Conservation (phyloP, 2,329 filamentous ascomycete species). For the Cephalotrichum gorgonifer region DNA sequence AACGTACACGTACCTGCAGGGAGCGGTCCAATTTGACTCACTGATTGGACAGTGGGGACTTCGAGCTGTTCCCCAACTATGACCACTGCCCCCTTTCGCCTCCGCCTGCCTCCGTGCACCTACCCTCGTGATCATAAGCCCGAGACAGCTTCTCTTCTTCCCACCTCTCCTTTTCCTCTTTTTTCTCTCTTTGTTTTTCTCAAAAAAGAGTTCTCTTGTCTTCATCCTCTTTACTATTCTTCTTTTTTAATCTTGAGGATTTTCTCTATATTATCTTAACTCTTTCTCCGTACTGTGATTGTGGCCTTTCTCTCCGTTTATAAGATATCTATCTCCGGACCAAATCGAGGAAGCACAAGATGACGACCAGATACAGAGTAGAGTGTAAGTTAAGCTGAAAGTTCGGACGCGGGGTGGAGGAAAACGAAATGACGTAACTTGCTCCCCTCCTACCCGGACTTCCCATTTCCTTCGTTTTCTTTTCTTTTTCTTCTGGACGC, state of each 20-base stretch:
- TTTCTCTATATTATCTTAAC: neutral
- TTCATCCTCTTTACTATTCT: neutral
- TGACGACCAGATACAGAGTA: slow-evolving; percentile 58
- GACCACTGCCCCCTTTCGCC: too few relatives aligned
- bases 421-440: neutral
- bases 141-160: too few relatives aligned
- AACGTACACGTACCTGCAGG: too few relatives aligned
- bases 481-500: too few relatives aligned
- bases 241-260: neutral
- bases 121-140: too few relatives aligned
- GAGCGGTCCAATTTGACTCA: too few relatives aligned
- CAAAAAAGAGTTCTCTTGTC: neutral
- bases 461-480: too few relatives aligned
- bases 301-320: neutral
- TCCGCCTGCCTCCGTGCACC: too few relatives aligned
- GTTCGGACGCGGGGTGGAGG: too few relatives aligned
- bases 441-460: neutral
- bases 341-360: slow-evolving; percentile 21
- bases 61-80: too few relatives aligned
- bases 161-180: neutral
- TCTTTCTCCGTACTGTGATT: neutral
- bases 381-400: slow-evolving; percentile 49
- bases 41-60: too few relatives aligned
- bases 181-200: neutral
- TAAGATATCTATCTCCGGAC: too few relatives aligned